phyloP scores from a whole-genome alignment of 2,329 filamentous ascomycete genomes.

The Lachnellula subtilissima region DNA sequence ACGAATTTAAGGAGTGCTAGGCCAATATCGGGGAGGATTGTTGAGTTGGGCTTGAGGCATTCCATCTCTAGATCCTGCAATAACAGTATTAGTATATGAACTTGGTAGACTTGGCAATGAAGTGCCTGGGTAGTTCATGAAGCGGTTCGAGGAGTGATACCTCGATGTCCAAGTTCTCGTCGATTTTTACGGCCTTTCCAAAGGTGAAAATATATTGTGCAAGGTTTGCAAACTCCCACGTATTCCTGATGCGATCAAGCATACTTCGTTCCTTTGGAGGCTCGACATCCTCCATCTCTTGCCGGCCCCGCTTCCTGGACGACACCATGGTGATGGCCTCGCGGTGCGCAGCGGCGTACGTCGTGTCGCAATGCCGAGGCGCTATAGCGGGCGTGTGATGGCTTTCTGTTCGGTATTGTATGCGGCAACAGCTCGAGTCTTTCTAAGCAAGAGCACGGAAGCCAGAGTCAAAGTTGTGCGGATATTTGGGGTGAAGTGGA shows the following conservation, averaged over 20 bases:
- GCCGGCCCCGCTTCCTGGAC: slow-evolving; percentile 44
- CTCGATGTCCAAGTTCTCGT: slow-evolving; percentile 84
- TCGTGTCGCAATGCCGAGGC: slow-evolving; percentile 1
- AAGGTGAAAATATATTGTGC: slow-evolving; percentile 94
- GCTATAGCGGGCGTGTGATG: too few relatives aligned
- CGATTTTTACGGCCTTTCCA: slow-evolving; percentile 82
- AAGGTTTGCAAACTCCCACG: slow-evolving; percentile 93
- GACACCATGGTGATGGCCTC: slow-evolving; percentile 37
- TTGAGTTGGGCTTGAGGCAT: slow-evolving; percentile 75
- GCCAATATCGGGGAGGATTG: slow-evolving; percentile 73
- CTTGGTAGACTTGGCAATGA: background rate
- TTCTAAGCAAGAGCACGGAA: too few relatives aligned
- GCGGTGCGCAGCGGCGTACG: background rate
- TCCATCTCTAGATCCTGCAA: slow-evolving; percentile 79
- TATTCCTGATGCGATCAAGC: slow-evolving; percentile 71
- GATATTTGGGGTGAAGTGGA: too few relatives aligned
- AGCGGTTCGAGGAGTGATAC: slow-evolving; percentile 44
- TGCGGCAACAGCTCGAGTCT: too few relatives aligned
- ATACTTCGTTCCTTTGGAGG: slow-evolving; percentile 33
- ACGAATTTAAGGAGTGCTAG: slow-evolving; percentile 86
- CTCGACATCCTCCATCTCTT: slow-evolving; percentile 37
- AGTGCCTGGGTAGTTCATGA: background rate
- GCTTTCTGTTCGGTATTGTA: too few relatives aligned
- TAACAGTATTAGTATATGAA: slow-evolving; percentile 8
- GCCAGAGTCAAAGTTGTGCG: too few relatives aligned